phyloP scores from a whole-genome alignment of 192 early-diverging fungal species.

The Globomyces pollinis-pini region DNA sequence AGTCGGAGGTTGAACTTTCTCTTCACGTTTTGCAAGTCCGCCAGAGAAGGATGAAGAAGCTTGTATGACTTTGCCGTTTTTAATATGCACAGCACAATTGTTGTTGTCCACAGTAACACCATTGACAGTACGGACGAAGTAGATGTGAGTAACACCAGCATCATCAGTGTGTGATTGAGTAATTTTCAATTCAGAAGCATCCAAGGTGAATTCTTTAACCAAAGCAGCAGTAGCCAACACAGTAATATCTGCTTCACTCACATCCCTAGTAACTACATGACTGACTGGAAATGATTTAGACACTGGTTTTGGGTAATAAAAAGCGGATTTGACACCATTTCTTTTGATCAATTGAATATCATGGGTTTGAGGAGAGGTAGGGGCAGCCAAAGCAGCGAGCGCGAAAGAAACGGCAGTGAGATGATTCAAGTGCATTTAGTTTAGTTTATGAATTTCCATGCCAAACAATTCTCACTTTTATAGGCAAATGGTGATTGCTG shows the following conservation, averaged over 20 bases:
- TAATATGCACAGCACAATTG: slow-evolving; percentile 9
- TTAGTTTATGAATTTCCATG: no score
- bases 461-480: no score
- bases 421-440: no score
- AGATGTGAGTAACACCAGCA: slow-evolving; percentile 2
- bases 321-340: not conserved
- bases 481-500: no score
- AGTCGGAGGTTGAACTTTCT: not conserved
- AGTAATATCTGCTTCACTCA: not conserved
- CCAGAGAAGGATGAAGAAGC: not conserved
- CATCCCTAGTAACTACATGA: not conserved
- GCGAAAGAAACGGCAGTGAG: no score
- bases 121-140: not conserved
- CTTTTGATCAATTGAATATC: not conserved
- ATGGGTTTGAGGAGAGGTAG: no score
- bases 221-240: no score
- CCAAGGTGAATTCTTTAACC: not conserved
- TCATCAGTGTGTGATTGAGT: not conserved
- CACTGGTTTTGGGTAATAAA: slow-evolving; percentile 8
- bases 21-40: not conserved
- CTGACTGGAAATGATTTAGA: not conserved
- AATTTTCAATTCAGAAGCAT: not conserved
- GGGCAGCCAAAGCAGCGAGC: no score
- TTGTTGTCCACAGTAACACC: slow-evolving; percentile 6
- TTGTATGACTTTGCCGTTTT: not conserved